These are phyloP conservation scores for Vitis hybrid DNA, from an alignment of 177 flowering plant species.

Conservation along the genomic window DNA sequence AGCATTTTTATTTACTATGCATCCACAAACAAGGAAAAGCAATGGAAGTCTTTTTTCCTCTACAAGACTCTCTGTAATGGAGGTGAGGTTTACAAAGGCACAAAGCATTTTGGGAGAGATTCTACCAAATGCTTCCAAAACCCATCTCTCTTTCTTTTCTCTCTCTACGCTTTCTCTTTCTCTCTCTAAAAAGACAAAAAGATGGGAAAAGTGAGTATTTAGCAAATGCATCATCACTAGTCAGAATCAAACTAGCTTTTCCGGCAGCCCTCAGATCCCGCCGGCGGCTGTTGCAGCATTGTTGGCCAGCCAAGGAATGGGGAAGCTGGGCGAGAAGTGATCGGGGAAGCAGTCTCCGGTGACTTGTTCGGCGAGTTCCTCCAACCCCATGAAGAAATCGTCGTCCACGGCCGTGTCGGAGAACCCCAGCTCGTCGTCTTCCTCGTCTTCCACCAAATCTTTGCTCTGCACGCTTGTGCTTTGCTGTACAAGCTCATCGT, in stretches of 20 bases:
- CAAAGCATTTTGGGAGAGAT: constrained; percentile 11
- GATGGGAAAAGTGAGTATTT: constrained; percentile 6
- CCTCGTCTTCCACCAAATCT: constrained; percentile 38
- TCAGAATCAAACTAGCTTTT: constrained; percentile 6
- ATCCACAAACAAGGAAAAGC: constrained; percentile 3
- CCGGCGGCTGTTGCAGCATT: constrained; percentile 54
- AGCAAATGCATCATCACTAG: constrained; percentile 12
- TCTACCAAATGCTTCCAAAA: constrained; percentile 6
- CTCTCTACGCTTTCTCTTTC: constrained; percentile 2
- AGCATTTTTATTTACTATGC: not conserved
- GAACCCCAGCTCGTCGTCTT: constrained; percentile 36
- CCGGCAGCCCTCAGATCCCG: constrained; percentile 28
- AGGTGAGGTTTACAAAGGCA: not conserved
- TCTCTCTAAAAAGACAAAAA: constrained; percentile 2
- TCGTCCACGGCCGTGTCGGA: constrained; percentile 39
- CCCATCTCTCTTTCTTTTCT: not conserved
- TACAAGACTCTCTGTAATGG: constrained; percentile 19
- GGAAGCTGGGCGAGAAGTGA: constrained; percentile 33
- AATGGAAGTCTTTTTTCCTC: constrained; percentile 18
- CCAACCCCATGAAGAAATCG: constrained; percentile 68
- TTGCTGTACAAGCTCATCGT: constrained; percentile 6
- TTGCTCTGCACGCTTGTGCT: constrained; percentile 26
- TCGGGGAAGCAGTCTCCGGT: constrained; percentile 46
- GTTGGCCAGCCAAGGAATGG: constrained; percentile 46
- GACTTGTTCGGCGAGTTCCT: constrained; percentile 33